Conservation (phyloP, 768 basidiomycete genomes). For the Lactarius hengduanensis region DNA sequence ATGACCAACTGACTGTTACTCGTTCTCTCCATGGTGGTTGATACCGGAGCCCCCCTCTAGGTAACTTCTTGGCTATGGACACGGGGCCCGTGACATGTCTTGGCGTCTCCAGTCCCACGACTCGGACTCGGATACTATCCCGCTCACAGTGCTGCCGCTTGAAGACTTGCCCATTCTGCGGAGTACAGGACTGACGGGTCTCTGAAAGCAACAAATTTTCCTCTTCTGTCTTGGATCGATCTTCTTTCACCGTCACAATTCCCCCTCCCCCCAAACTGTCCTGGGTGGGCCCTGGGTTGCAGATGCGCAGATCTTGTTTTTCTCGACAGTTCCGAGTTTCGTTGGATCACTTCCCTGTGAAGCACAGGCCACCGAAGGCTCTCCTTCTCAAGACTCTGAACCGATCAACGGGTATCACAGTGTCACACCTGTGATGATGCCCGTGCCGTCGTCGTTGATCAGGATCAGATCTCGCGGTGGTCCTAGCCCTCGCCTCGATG, state of each 20-base stretch:
- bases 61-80: not conserved
- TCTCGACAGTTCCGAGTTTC: not conserved
- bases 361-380: not conserved
- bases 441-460: not conserved
- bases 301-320: not conserved
- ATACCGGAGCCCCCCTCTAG: not conserved
- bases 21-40: not conserved
- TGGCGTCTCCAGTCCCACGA: not conserved
- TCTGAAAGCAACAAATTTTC: not conserved
- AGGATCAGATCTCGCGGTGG: not conserved
- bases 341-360: not conserved
- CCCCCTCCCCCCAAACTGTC: not conserved
- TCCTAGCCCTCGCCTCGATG: not conserved
- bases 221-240: not conserved
- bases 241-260: not conserved
- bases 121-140: too few species aligned
- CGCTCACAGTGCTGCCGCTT: not conserved
- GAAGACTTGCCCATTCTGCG: not conserved
- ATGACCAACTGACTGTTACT: not conserved
- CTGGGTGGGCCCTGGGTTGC: constrained; percentile 1
- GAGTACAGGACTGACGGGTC: not conserved
- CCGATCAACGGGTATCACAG: not conserved
- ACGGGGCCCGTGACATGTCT: not conserved
- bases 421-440: not conserved
- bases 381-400: constrained; percentile 4